Percentiles rank a stretch among this genome's conserved stretches.
These are phyloP conservation scores for Mallotus nudiflorus DNA, from an alignment of 345 rosid genomes.

Conservation along the genomic window DNA sequence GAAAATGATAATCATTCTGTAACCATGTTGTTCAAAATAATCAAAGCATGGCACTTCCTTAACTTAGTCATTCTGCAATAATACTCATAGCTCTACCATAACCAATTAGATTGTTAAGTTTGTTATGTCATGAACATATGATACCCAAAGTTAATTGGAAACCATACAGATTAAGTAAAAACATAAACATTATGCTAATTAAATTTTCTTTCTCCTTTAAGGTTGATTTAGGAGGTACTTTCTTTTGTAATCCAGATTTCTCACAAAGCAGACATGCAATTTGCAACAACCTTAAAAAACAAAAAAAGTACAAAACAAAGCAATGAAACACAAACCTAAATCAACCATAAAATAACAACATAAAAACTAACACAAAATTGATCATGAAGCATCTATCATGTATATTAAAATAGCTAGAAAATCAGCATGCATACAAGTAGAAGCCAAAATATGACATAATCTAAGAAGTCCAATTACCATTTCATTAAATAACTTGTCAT, in stretches of 20 bases:
- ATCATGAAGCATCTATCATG: conserved; percentile 84
- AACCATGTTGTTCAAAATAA: no score
- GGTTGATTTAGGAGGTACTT: conserved; percentile 82
- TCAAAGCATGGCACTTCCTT: background rate
- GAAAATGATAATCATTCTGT: background rate
- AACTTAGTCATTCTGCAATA: background rate
- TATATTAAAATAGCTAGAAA: conserved; percentile 73
- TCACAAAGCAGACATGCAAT: conserved; percentile 85
- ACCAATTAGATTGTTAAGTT: background rate
- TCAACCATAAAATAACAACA: background rate
- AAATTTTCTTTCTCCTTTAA: conserved; percentile 75
- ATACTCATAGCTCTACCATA: background rate
- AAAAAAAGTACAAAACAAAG: background rate
- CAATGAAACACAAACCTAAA: background rate
- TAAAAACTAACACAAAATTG: conserved; percentile 16
- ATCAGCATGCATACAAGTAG: conserved; percentile 83
- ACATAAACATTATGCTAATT: conserved; percentile 75
- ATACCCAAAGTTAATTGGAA: background rate
- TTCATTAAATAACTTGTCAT: conserved; percentile 93
- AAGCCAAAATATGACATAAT: conserved; percentile 86
- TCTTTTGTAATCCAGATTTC: conserved; percentile 94
- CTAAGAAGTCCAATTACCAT: conserved; percentile 96
- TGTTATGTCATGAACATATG: background rate
- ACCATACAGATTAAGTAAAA: conserved; percentile 74
- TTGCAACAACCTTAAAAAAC: conserved; percentile 75